Evolutionary conservation across 768 basidiomycete species (phyloP).

Genomic region (Suillus americanus): DNA sequence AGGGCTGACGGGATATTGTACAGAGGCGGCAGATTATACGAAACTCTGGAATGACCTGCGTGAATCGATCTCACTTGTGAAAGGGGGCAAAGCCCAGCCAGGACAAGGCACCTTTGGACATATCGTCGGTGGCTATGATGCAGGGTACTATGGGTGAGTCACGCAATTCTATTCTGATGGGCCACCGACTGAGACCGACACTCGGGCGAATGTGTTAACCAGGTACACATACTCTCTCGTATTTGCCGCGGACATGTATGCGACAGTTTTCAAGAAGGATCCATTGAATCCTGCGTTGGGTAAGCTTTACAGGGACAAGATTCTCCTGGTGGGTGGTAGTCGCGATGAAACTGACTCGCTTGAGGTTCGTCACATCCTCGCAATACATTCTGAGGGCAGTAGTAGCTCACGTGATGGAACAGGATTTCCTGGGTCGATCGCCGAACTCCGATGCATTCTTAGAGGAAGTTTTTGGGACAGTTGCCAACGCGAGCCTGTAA

Average conservation of each 20-base stretch:
- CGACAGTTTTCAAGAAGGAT: conserved; percentile 78
- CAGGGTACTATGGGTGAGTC: conserved; percentile 51
- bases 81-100: conserved; percentile 54
- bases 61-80: conserved; percentile 68
- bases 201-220: not conserved
- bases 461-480: conserved; percentile 57
- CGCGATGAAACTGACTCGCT: conserved; percentile 81
- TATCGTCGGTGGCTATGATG: conserved; percentile 73
- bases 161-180: not conserved
- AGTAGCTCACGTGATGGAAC: conserved; percentile 1
- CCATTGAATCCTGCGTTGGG: conserved; percentile 72
- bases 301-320: conserved; percentile 69
- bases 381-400: not conserved
- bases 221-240: conserved; percentile 75
- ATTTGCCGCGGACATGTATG: conserved; percentile 59
- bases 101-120: conserved; percentile 80
- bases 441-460: conserved; percentile 78
- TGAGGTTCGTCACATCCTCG: conserved; percentile 43
- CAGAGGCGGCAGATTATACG: conserved; percentile 72
- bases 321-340: conserved; percentile 72
- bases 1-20: conserved; percentile 18
- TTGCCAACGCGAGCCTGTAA: conserved; percentile 36
- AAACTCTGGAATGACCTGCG: conserved; percentile 74
- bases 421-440: conserved; percentile 78
- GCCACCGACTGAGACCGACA: not conserved